Evolutionary conservation across 164 flowering plant species (phyloP), one percentile per base, ranked within the genome.

Genomic region (Aristolochia californica): DNA sequence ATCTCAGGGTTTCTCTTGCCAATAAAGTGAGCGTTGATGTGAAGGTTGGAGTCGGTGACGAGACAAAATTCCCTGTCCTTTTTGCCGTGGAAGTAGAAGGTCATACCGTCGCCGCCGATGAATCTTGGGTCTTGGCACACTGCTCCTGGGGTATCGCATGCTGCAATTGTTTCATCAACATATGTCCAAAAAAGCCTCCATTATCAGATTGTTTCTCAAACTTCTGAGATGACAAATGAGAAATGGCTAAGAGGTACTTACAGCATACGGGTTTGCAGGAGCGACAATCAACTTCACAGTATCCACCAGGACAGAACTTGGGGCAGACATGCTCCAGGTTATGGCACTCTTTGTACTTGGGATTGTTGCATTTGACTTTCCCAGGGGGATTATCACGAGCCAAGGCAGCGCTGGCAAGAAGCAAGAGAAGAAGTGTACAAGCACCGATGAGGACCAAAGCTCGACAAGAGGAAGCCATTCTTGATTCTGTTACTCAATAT

Each of bases 81-180:
- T 16, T 56, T 43, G 49, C 76, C 73, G 16, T 73, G 76, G 66
- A 69, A 73, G 64, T 69, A 73, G 58, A 73, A 73, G 25, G 66
- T 66, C 50, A 69, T 40, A 4, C 73, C 76, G 26, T 73, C 73
- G 2, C 68, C 76, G 7, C 76, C 76, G 10, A 73, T 58, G 30
- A 73, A 73, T 1, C 73, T 53, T 7, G 76, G 76, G 49, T 73
- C 73, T 18, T 60, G 62, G 53, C 71, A 71, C 21, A 71, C 68
- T 0, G 68, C 68, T 4, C 74, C 68, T 1, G 71, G 74, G 15
- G 2, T 25, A 47, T 63, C 40, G 38, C 74, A 71, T 12, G 11
- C 74, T 71, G 60, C 50, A n/a, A n/a, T n/a, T n/a, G n/a, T n/a
- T n/a, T n/a, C n/a, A n/a, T n/a, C n/a, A n/a, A n/a, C n/a, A n/a